Base-by-base conservation (phyloP, 768 basidiomycete species). In the Erythrobasidium yunnanense region DNA sequence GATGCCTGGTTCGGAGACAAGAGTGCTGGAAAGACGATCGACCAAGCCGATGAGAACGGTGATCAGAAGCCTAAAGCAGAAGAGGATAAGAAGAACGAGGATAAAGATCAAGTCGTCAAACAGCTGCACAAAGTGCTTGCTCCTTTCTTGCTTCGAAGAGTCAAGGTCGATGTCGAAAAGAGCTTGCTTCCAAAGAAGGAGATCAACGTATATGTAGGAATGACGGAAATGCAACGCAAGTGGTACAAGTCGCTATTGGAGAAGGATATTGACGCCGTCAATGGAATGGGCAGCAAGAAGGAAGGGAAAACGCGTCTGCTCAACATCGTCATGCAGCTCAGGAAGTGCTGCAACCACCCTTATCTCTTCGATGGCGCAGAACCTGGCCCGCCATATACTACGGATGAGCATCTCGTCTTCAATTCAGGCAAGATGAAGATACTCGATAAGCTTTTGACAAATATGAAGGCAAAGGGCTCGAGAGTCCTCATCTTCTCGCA, bases 311-410 rank as follows among this genome's bases (percentile, higher is more conserved):
- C 92, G 2, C 80, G 93, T 33, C 77, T 97, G 55, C 90, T 96
- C 85, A 99, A 97, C 75, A 91, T 99, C 81, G 95, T 97, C 68
- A 97, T 97, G 95, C 95, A 99, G 81, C 83, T 88, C 20, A n/a
- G 78, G 63, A 67, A 90, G 87, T 81, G 70, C 69, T 73, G 71
- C 69, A 76, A 89, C 88, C 42, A 88, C 87, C 90, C 90, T 0
- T 91, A 92, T 74, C 82, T 92, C 33, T 91, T 92, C 73, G 90
- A 92, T 71, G 90, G 90, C 6, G 90, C 90, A n/a, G 93, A 99
- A 78, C 95, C 95, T 1, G 93, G 95, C 30, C 95, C 93, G 0
- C 95, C 95, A 0, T 99, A 92, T 77, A 97, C 92, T 2, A 97
- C 93, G 0, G 93, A 96, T 75, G 91, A 93, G 75, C 95, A 99